A percentile compares a stretch with the other conserved stretches of the same genome.
phyloP scores from a whole-genome alignment of 441 rosid genomes.

The Syzygium malaccense region DNA sequence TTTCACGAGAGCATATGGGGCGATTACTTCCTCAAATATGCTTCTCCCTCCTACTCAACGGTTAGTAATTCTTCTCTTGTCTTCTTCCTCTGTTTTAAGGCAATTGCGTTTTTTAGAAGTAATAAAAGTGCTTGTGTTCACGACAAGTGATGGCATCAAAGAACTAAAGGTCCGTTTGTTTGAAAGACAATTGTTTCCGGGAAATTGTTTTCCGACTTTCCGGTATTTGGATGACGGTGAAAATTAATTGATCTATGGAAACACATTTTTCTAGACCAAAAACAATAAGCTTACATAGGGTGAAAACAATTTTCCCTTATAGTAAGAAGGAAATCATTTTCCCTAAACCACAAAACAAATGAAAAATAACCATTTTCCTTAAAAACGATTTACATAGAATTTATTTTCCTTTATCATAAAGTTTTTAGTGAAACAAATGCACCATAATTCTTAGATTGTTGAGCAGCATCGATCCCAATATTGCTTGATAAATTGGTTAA shows the following conservation, averaged over 20 bases:
- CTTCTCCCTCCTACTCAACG: neutral
- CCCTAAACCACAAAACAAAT: no score
- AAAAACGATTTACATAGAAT: no score
- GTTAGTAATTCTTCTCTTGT: neutral
- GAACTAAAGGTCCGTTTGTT: neutral
- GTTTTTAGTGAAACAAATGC: no score
- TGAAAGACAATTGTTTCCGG: accelerated
- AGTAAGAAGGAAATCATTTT: neutral
- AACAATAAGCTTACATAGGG: neutral
- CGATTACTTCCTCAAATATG: neutral
- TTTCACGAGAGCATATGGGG: neutral
- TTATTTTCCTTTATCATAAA: no score
- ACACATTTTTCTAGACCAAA: neutral
- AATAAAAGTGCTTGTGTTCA: neutral
- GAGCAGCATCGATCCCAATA: neutral
- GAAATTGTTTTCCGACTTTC: neutral
- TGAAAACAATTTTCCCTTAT: neutral
- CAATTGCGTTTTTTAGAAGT: neutral
- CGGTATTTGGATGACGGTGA: neutral
- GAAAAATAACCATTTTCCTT: no score
- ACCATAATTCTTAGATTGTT: neutral
- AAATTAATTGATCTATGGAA: neutral
- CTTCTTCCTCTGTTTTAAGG: neutral
- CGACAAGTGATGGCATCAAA: neutral
- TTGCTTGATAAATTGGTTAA: neutral